Conservation (phyloP, 106 monocot species). For the Dioscorea alata region DNA sequence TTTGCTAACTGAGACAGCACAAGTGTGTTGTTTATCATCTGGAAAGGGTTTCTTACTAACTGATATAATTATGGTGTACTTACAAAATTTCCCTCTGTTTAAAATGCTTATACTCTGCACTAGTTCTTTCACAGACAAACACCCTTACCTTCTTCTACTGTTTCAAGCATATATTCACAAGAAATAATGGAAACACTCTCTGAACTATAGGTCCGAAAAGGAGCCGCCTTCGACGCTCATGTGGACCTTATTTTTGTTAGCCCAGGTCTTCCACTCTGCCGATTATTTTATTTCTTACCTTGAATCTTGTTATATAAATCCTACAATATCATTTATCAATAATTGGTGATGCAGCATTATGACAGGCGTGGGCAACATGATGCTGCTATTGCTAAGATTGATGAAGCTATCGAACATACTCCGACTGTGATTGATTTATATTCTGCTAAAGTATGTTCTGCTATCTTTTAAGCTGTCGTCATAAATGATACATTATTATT, state of each 20-base stretch:
- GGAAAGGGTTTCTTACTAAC: no score
- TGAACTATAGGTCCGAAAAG: conserved; percentile 47
- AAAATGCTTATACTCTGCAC: no score
- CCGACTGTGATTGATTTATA: conserved; percentile 96
- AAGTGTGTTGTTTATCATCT: no score
- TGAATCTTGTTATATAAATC: not conserved
- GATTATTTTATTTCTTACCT: not conserved
- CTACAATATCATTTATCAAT: not conserved
- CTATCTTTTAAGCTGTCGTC: not conserved
- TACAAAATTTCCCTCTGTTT: no score
- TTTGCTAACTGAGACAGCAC: no score
- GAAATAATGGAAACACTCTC: not conserved
- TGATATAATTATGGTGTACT: no score
- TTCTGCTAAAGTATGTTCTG: conserved; percentile 65
- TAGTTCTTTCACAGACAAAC: no score
- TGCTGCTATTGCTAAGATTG: conserved; percentile 74
- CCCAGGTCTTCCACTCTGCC: conserved; percentile 58
- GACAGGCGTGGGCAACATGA: conserved; percentile 81
- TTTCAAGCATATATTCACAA: no score
- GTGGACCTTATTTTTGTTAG: conserved; percentile 88
- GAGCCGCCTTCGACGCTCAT: conserved; percentile 94
- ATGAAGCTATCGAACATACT: conserved; percentile 93
- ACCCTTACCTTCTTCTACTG: no score
- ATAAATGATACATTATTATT: no score
- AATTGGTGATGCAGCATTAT: conserved; percentile 64